phyloP scores from a whole-genome alignment of 805 yeast genomes.

The Starmerella apis region DNA sequence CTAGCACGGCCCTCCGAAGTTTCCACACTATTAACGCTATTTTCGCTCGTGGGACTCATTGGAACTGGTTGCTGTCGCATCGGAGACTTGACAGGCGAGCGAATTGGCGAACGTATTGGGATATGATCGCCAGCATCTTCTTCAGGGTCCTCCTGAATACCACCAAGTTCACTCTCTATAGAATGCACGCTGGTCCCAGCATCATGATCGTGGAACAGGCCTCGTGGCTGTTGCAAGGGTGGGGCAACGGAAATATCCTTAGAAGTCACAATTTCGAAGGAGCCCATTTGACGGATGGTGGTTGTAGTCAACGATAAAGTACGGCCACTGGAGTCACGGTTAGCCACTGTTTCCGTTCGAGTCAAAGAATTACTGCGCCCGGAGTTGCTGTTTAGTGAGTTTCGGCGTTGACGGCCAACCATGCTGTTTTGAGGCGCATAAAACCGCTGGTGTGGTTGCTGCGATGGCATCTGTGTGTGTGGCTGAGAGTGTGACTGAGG shows the following conservation, averaged over 20 bases:
- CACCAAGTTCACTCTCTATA: slow-evolving; percentile 22
- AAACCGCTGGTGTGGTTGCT: not conserved
- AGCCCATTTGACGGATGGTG: slow-evolving; percentile 32
- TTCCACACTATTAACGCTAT: not conserved
- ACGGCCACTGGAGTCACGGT: slow-evolving; percentile 28
- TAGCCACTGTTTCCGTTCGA: slow-evolving; percentile 26
- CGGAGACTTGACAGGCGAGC: slow-evolving; percentile 3
- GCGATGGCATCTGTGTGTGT: too few relatives aligned
- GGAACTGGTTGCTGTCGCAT: not conserved
- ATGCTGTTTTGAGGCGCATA: not conserved
- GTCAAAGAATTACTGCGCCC: slow-evolving; percentile 26
- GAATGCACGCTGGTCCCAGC: slow-evolving; percentile 18
- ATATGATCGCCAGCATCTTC: slow-evolving; percentile 3
- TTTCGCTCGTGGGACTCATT: not conserved
- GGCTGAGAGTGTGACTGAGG: not conserved
- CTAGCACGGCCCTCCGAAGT: not conserved
- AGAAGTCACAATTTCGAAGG: slow-evolving; percentile 31
- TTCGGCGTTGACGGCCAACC: slow-evolving; percentile 13
- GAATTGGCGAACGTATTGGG: slow-evolving; percentile 3
- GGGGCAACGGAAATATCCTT: slow-evolving; percentile 25
- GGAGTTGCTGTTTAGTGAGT: slow-evolving; percentile 16
- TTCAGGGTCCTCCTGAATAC: slow-evolving; percentile 21
- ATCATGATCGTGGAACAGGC: slow-evolving; percentile 4
- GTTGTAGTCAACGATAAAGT: slow-evolving; percentile 33
- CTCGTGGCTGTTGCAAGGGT: slow-evolving; percentile 10